These are phyloP conservation scores for Capronia epimyces DNA, from an alignment of 2,329 filamentous ascomycete species.

Conservation along the genomic window DNA sequence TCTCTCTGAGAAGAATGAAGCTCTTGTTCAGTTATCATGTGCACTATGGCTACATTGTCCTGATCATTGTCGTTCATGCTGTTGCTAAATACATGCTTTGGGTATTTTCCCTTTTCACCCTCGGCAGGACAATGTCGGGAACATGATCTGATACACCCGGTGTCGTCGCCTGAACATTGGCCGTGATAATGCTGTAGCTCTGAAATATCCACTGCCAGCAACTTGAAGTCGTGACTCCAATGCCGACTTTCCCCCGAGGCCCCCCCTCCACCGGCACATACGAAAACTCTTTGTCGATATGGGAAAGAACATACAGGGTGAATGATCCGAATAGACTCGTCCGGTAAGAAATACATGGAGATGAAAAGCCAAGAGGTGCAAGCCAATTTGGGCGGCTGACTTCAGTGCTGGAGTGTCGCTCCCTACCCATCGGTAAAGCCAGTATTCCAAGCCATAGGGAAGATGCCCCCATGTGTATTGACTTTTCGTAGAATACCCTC, in stretches of 20 bases:
- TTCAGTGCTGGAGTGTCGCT: slow-evolving; percentile 14
- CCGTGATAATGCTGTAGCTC: slow-evolving; percentile 14
- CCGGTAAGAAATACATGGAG: slow-evolving; percentile 9
- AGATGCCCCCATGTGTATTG: slow-evolving; percentile 21
- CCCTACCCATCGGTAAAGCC: slow-evolving; percentile 15
- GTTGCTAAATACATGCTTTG: slow-evolving; percentile 19
- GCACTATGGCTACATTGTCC: slow-evolving; percentile 20
- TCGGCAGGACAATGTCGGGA: slow-evolving; percentile 14
- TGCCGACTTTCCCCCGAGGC: slow-evolving; percentile 2
- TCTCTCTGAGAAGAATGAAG: no score
- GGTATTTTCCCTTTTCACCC: slow-evolving; percentile 5
- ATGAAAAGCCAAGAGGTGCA: slow-evolving; percentile 20
- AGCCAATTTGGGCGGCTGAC: slow-evolving; percentile 18
- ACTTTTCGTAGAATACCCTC: slow-evolving; percentile 28
- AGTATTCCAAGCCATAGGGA: slow-evolving; percentile 30
- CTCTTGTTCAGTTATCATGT: slow-evolving; percentile 19
- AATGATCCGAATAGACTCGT: slow-evolving; percentile 7
- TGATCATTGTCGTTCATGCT: slow-evolving; percentile 19
- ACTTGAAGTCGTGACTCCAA: slow-evolving; percentile 6
- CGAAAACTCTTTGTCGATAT: slow-evolving; percentile 20
- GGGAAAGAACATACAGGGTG: slow-evolving; percentile 12
- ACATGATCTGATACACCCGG: slow-evolving; percentile 18
- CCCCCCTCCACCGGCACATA: slow-evolving; percentile 10
- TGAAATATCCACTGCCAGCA: slow-evolving; percentile 18
- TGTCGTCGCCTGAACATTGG: slow-evolving; percentile 14